phyloP scores from a whole-genome alignment of 257 asterid species.

The Nyctanthes arbortristis region DNA sequence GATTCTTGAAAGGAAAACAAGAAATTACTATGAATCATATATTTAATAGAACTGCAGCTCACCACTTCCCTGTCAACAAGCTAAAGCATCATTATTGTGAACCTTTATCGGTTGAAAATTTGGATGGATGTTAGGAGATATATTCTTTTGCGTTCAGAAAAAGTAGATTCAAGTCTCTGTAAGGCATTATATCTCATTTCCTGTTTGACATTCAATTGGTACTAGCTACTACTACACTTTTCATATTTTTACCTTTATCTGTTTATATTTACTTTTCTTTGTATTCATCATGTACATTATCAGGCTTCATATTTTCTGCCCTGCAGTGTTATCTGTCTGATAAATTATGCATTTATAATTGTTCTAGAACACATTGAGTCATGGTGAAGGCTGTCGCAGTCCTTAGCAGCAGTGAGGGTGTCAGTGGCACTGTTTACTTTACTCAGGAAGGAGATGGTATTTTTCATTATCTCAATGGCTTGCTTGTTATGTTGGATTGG shows the following conservation, averaged over 20 bases:
- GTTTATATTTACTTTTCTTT: background rate
- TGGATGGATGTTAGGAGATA: background rate
- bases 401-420: conserved; percentile 90
- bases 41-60: no score
- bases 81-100: background rate
- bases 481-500: background rate
- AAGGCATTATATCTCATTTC: conserved; percentile 1
- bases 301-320: conserved; percentile 15
- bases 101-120: background rate
- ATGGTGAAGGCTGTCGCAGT: conserved; percentile 97
- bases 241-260: background rate
- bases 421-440: conserved; percentile 73
- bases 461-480: background rate
- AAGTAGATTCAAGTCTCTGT: background rate
- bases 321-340: background rate
- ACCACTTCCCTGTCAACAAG: no score
- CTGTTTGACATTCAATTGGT: background rate
- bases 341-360: background rate
- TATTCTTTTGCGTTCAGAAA: background rate
- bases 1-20: no score
- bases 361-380: conserved; percentile 62
- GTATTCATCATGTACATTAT: background rate
- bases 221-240: background rate
- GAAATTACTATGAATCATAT: no score
- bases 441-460: conserved; percentile 88